These are phyloP conservation scores for Lactarius hatsudake DNA, from an alignment of 768 basidiomycete species.

Conservation along the genomic window DNA sequence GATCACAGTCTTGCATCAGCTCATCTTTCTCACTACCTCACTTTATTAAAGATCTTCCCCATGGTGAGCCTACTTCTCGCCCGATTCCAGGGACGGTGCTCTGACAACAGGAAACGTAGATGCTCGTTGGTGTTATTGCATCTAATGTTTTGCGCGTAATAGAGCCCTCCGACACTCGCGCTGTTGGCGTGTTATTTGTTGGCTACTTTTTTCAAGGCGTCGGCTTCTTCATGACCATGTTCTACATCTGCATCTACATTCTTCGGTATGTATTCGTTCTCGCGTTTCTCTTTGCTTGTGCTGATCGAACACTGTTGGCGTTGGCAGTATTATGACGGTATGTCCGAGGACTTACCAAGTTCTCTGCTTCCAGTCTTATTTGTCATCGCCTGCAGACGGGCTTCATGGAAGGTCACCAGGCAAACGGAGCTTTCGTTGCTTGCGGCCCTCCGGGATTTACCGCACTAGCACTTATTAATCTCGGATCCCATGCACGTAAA, in stretches of 20 bases:
- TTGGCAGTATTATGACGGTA: constrained; percentile 41
- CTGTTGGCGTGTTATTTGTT: constrained; percentile 41
- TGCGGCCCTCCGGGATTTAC: constrained; percentile 51
- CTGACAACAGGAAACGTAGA: constrained; percentile 32
- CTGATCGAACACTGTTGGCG: not conserved
- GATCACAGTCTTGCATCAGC: not conserved
- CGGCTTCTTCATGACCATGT: constrained; percentile 50
- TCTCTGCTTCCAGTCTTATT: not conserved
- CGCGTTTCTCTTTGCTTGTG: not conserved
- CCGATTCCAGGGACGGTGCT: not conserved
- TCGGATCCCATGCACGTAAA: constrained; percentile 38
- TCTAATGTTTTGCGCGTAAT: constrained; percentile 43
- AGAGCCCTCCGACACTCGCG: constrained; percentile 36
- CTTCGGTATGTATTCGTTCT: constrained; percentile 37
- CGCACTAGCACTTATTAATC: constrained; percentile 45
- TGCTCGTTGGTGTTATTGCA: constrained; percentile 49
- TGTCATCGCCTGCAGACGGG: constrained; percentile 37
- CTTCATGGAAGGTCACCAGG: constrained; percentile 47
- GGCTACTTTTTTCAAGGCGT: constrained; percentile 51
- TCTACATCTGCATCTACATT: constrained; percentile 50
- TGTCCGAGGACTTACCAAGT: constrained; percentile 5
- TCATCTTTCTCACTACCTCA: not conserved
- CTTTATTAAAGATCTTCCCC: constrained; percentile 35
- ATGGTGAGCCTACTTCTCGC: constrained; percentile 27
- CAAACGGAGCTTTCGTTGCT: constrained; percentile 48